A percentile compares a stretch with the other conserved stretches of the same genome.
Evolutionary conservation across 148 eudicot genomes (phyloP).

Genomic region (Drosera capensis): DNA sequence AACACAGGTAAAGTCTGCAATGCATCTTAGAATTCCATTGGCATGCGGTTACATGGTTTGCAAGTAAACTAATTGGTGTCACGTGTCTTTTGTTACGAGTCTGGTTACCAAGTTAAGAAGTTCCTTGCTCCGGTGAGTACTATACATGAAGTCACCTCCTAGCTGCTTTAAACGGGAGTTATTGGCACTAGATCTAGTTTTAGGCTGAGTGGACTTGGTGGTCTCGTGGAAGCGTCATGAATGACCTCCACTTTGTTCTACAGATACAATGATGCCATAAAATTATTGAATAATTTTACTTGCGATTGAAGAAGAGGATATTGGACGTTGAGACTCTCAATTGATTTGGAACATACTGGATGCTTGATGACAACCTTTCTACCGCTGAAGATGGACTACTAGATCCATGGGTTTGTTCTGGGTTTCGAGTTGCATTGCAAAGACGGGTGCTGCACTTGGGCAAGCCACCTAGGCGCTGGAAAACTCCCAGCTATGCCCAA

Average conservation of each 20-base stretch:
- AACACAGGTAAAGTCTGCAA: constrained; percentile 35
- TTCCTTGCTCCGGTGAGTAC: too few species aligned
- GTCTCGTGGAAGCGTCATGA: background rate
- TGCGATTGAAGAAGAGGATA: constrained; percentile 85
- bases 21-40: background rate
- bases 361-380: constrained; percentile 57
- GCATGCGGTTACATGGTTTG: background rate
- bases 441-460: constrained; percentile 75
- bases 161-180: too few species aligned
- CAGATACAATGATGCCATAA: constrained; percentile 73
- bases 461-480: constrained; percentile 97
- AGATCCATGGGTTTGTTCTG: constrained; percentile 92
- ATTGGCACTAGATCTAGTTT: too few species aligned
- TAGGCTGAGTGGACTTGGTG: too few species aligned
- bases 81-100: too few species aligned
- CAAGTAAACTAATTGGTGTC: too few species aligned
- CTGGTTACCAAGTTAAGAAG: too few species aligned
- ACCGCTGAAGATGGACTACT: constrained; percentile 66
- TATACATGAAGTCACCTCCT: too few species aligned
- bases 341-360: constrained; percentile 78
- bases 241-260: background rate
- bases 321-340: constrained; percentile 84
- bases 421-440: constrained; percentile 73
- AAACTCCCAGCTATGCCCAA: constrained; percentile 53
- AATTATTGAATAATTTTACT: constrained; percentile 40